A percentile compares a stretch with the other conserved stretches of the same genome.
These are phyloP conservation scores for Gomphus sp. DNA, from an alignment of 1,284 basidiomycete genomes.

Conservation along the genomic window DNA sequence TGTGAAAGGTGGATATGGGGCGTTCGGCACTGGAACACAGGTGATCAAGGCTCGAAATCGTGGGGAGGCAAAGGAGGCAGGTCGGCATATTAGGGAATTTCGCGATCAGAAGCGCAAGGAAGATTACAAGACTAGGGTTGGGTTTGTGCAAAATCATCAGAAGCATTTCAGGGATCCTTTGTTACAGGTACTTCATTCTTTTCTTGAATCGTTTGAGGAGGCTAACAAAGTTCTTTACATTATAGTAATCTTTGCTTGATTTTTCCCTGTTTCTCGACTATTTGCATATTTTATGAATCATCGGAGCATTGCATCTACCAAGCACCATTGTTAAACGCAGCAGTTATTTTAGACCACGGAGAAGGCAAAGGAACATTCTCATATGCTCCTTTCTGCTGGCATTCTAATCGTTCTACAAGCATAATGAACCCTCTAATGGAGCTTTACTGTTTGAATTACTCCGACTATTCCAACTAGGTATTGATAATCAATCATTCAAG, in stretches of 20 bases:
- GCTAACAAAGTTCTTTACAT: not conserved
- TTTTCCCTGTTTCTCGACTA: not conserved
- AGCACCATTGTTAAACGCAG: not conserved
- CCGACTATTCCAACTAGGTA: too few relatives aligned
- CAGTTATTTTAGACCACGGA: too few relatives aligned
- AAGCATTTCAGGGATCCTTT: constrained; percentile 71
- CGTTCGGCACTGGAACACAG: constrained; percentile 70
- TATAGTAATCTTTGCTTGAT: not conserved
- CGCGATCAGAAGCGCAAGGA: constrained; percentile 74
- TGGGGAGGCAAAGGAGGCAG: constrained; percentile 92
- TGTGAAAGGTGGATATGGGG: constrained; percentile 77
- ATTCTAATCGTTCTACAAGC: too few relatives aligned
- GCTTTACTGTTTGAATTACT: too few relatives aligned
- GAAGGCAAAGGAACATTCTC: too few relatives aligned
- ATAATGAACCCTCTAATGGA: too few relatives aligned
- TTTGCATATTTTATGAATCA: not conserved
- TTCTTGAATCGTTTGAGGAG: not conserved
- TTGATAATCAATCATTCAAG: too few relatives aligned
- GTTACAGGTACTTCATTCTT: constrained; percentile 9
- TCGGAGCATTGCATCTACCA: not conserved
- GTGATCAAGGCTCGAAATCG: constrained; percentile 88
- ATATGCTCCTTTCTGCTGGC: too few relatives aligned
- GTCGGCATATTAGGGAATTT: constrained; percentile 79
- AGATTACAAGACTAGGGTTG: constrained; percentile 79
- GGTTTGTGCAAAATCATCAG: constrained; percentile 75